Percentiles rank a stretch among this genome's conserved stretches.
phyloP scores from a whole-genome alignment of 2,329 filamentous ascomycete genomes.

The Botrytis porri region DNA sequence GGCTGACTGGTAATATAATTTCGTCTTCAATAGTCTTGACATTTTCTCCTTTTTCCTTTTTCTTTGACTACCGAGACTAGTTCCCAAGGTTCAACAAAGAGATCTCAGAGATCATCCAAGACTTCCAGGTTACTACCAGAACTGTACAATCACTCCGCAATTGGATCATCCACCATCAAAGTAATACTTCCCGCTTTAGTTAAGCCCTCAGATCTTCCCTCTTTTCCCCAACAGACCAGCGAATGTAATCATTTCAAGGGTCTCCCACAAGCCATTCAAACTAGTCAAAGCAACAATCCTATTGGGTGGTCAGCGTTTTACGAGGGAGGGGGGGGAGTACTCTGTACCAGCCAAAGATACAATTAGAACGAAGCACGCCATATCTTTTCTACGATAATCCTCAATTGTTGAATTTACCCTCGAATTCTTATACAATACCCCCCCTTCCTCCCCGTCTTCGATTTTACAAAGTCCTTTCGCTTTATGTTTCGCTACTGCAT shows the following conservation, averaged over 20 bases:
- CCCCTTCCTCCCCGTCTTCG: neutral
- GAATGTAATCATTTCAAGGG: slow-evolving; percentile 2
- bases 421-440: neutral
- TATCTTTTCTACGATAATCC: neutral
- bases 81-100: neutral
- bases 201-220: neutral
- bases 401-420: neutral
- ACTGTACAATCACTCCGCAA: neutral
- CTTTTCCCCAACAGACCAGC: neutral
- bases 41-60: neutral
- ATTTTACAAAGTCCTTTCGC: neutral
- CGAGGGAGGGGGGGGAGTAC: neutral
- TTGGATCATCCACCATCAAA: neutral
- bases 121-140: neutral
- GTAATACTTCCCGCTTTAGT: neutral
- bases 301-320: slow-evolving; percentile 12
- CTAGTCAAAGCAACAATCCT: neutral
- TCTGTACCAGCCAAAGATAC: neutral
- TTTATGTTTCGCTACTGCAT: neutral
- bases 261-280: neutral
- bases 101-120: neutral
- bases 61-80: slow-evolving; percentile 6
- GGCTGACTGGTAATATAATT: neutral
- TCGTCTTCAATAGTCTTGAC: neutral
- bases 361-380: slow-evolving; percentile 6